Evolutionary conservation across 202 grass and related monocot genomes (phyloP), one percentile per base, ranked within the genome.

Genomic region (Zizania palustris): DNA sequence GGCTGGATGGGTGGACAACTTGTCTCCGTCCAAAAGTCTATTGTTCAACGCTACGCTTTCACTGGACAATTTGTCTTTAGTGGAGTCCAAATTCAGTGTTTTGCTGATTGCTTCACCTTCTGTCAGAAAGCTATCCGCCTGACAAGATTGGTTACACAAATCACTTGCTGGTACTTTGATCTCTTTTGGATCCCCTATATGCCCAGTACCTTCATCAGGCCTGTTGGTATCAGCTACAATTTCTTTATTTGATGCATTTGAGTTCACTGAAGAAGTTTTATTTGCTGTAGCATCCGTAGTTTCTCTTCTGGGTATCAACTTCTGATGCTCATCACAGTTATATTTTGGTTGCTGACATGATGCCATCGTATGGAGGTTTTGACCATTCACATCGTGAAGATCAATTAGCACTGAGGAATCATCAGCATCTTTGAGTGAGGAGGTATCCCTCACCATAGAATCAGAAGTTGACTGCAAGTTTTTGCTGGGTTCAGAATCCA

Each of bases 381-480:
- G 64, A 39, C 61, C 53, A 36, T 76, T 67, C 67, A 36, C 19
- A 46, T 53, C 41, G 48, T 75, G 64, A 71, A 57, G 41, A 22
- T 83, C 69, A 69, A 34, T 44, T 15, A 49, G 55, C 15, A 73
- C 42, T 4, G 49, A 58, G 11, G 77, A 72, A 60, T 82, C 78
- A 50, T 75, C 76, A 21, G 75, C 67, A 43, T 41, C 55, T 83
- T 83, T 72, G 39, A 53, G 44, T 44, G 43, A 49, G 43, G 74
- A 45, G 49, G 51, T 21, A 12, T 76, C 73, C 43, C 45, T 82
- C 43, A 70, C 43, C 45, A 16, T 71, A 20, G 57, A 77, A 71
- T 75, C 40, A 3, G 15, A 63, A 76, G 45, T 76, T 85, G 74
- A 82, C 56, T 85, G 66, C 20, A 81, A 76, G 28, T 16, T 80